phyloP scores from a whole-genome alignment of 2,329 filamentous ascomycete species.

The Botrytis cinerea region DNA sequence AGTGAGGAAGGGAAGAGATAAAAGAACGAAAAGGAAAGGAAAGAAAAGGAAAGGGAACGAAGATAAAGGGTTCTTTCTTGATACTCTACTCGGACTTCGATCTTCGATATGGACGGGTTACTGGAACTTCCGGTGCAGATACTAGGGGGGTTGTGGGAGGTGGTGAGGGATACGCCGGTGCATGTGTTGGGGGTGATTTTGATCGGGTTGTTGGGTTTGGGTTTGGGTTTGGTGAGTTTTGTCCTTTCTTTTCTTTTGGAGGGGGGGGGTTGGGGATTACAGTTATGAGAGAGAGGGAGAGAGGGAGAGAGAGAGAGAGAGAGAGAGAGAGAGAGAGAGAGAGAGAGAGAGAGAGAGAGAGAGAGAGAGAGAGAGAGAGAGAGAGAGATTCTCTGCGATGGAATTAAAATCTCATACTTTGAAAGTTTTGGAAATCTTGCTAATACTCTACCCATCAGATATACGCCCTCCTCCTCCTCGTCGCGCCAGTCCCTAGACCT shows the following conservation, averaged over 20 bases:
- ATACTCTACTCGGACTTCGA: neutral
- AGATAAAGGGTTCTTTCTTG: neutral
- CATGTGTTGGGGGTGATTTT: conserved; percentile 8
- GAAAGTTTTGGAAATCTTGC: neutral
- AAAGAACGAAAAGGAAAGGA: too few species aligned
- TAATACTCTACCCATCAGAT: conserved; percentile 48
- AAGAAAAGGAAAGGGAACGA: neutral
- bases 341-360: neutral
- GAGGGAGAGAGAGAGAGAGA: neutral
- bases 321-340: neutral
- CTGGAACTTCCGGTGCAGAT: conserved; percentile 2
- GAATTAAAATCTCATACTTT: neutral
- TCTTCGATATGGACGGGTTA: conserved; percentile 16
- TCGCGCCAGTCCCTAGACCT: conserved; percentile 79
- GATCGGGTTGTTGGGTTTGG: neutral
- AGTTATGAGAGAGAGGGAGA: neutral
- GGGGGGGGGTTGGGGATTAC: conserved; percentile 8
- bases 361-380: neutral
- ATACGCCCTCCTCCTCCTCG: conserved; percentile 68
- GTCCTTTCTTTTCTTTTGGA: neutral
- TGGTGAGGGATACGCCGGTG: conserved; percentile 4
- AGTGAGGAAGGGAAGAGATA: neutral
- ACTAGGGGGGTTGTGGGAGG: conserved; percentile 3
- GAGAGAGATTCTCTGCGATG: neutral
- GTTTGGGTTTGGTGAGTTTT: conserved; percentile 16